Evolutionary conservation across 352 stramenopile species (phyloP), one percentile per base, ranked within the genome.

Genomic region (Phytophthora aleatoria): DNA sequence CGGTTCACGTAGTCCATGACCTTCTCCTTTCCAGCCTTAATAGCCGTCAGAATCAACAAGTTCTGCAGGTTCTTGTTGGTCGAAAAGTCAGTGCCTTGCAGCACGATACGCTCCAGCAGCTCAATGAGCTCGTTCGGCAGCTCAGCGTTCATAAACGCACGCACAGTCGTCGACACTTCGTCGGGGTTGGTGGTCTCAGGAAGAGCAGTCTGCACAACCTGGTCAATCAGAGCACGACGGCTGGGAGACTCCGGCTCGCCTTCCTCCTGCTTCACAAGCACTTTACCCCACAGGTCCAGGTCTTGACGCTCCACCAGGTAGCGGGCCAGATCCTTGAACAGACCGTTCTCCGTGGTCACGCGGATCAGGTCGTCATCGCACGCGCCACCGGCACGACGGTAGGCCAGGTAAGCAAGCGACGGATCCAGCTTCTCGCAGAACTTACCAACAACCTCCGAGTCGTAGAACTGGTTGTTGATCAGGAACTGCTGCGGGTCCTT

Each of bases 391-490:
- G 96, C 97, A 77, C 98, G 97, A 85, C 98, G 98, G 91, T 99
- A 99, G 3, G 98, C 98, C 45, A 99, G 79, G 76, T 99, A 99
- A n/a, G 98, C 98, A 50, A 99, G 87, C 74, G 94, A 94, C 8
- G 98, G 98, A 79, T 99, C 98, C 43, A 99, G 89, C 82, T 99
- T 99, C 81, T 99, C 98, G 74, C 97, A 99, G 77, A 99, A 99
- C 73, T 98, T 97, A 75, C 98, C 98, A 36, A 99, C 85, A 44
- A 99, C 96, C 63, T 97, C 94, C 20, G 97, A 98, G 74, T 99
- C 97, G 83, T 99, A 99, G 74, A 99, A 99, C 91, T 99, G 98
- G 83, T 99, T 99, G 90, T 99, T 99, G 41, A 92, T 94, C 76
- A 99, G 85, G 81, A 99, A 99, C 61, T 98, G 92, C 76, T 99